Evolutionary conservation across 371 early-diverging fungal species (phyloP), one percentile per base, ranked within the genome.

Genomic region (Coemansia sp.): DNA sequence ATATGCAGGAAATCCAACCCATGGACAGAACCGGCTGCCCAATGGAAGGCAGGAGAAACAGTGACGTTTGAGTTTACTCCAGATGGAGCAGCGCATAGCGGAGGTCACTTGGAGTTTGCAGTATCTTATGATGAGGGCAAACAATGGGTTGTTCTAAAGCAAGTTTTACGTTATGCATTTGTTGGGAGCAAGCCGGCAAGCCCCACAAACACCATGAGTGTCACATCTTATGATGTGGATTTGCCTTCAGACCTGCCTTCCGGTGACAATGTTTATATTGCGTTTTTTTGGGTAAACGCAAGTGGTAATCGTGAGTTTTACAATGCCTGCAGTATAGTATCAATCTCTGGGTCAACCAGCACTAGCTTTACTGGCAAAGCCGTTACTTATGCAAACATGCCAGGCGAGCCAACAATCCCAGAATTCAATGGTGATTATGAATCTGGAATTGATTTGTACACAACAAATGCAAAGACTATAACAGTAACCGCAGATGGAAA

Each of bases 261-360:
- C 0, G 79, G 80, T 34, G 63, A 72, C n/a, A 64, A 64, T 31
- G 82, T 79, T 13, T 61, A 80, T 50, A 84, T 89, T 65, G 77
- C 83, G 0, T 89, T 89, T 90, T 70, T 81, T 3, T 89, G 89
- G 88, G 75, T 84, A 61, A 87, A 86, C 55, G 78, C 82, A 1
- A 59, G 72, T 5, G 87, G 84, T 8, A 81, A 82, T 63, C 80
- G 85, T 24, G 86, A 86, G 73, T 80, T 82, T 61, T 88, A 82
- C 34, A 84, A 84, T 59, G 73, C 85, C 55, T 72, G 65, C 37
- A 81, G 84, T 7, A 60, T 55, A 10, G 57, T 67, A 5, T 22
- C 47, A 14, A 84, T 89, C 60, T 37, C 51, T 14, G 57, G 78
- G 11, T 37, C 42, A 4, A 76, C 82, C 1, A 37, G 63, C 8